Evolutionary conservation across 2,329 filamentous ascomycete genomes (phyloP).

Genomic region (Dothidotthia symphoricarpi): DNA sequence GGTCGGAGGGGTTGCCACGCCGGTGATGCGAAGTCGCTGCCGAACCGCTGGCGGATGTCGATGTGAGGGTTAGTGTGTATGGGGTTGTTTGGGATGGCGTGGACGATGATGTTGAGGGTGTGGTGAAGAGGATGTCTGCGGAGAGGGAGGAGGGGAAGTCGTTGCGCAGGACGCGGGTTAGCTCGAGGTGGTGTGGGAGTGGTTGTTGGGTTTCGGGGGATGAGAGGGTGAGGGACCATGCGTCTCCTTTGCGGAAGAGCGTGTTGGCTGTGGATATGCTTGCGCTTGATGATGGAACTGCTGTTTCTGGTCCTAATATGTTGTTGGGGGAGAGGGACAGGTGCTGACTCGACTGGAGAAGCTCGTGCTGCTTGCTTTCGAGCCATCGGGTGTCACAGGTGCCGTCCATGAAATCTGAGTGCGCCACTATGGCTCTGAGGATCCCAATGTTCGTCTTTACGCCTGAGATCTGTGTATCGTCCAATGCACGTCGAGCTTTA

Average conservation of each 20-base stretch:
- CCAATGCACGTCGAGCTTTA: slow-evolving; percentile 57
- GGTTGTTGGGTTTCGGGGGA: slow-evolving; percentile 21
- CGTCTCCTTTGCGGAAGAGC: slow-evolving; percentile 59
- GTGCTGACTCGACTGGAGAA: slow-evolving; percentile 36
- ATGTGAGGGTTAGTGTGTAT: slow-evolving; percentile 49
- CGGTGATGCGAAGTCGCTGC: slow-evolving; percentile 47
- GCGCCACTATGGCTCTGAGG: slow-evolving; percentile 54
- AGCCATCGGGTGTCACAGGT: slow-evolving; percentile 59
- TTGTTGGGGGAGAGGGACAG: slow-evolving; percentile 2
- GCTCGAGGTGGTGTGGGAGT: slow-evolving; percentile 50
- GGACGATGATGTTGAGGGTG: slow-evolving; percentile 50
- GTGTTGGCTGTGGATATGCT: slow-evolving; percentile 34
- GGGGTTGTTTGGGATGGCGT: slow-evolving; percentile 31
- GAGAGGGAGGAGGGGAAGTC: slow-evolving; percentile 58
- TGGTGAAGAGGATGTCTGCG: slow-evolving; percentile 55
- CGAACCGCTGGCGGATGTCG: slow-evolving; percentile 45
- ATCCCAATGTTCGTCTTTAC: slow-evolving; percentile 59
- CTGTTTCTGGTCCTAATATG: not conserved
- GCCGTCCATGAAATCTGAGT: slow-evolving; percentile 51
- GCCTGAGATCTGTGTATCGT: slow-evolving; percentile 56
- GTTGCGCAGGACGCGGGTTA: slow-evolving; percentile 57
- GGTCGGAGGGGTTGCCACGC: slow-evolving; percentile 51
- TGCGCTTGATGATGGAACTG: slow-evolving; percentile 4
- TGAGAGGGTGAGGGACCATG: slow-evolving; percentile 55
- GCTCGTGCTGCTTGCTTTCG: slow-evolving; percentile 47